Base-by-base conservation (phyloP, 2,329 filamentous ascomycete genomes). In the Cladophialophora chaetospira region DNA sequence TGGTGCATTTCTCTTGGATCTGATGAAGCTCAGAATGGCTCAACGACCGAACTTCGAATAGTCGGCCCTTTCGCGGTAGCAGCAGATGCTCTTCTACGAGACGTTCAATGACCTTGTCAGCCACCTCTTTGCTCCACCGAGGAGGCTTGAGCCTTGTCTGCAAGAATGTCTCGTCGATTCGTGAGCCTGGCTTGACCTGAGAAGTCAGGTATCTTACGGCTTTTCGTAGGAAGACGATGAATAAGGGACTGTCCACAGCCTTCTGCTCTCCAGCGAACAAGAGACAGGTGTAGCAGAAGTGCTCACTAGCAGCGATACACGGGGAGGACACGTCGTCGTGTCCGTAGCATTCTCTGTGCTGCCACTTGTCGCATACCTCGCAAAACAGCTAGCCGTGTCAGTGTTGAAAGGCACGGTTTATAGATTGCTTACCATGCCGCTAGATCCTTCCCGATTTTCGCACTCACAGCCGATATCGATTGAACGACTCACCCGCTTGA, bases 261-360 rank as follows among this genome's bases (percentile, higher is more conserved):
- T 28, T 23, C 19, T 43, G 31, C 19, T 57, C 43, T 44, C 42
- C 26, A 5, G 57, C 38, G 17, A 52, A 59, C 45, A 62, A 40
- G 10, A 62, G 43, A 25, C 60, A 62, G 15, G 44, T 60, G 33
- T 62, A 62, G 40, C 60, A 62, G 33, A 57, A 50, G 15, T 55
- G 53, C 26, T 60, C 52, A 10, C 17, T 10, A 26, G 46, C 26
- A 28, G n/a, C 11, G 5, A 46, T 28, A 26, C 15, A 5, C 19
- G 28, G 5, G 5, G 36, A 3, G 21, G 28, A 21, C 25, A 6
- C 25, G 26, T 44, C 35, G 33, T 44, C 44, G 28, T 35, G 46
- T 28, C 60, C 60, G 33, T 62, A 62, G 57, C 60, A 62, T 31
- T 51, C 28, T 15, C 17, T 23, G 43, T 62, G 60, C 35, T 62